Evolutionary conservation across 2,329 filamentous ascomycete genomes (phyloP), one percentile per base, ranked within the genome.

Genomic region (Leptosphaerulina australis): DNA sequence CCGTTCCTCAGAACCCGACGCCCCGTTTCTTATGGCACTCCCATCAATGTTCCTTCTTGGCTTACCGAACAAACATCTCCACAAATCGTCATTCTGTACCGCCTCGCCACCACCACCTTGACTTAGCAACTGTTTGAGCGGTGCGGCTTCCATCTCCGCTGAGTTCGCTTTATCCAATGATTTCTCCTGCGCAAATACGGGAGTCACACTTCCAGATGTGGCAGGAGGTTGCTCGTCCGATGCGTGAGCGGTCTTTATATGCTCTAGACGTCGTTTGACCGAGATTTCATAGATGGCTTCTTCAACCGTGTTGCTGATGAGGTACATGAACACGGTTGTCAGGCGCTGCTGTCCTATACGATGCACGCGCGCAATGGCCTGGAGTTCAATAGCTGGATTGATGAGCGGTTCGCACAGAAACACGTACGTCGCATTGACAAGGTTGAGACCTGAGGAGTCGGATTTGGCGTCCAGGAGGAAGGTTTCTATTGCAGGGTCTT

Each of bases 251-350:
- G 73, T 77, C 2, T 79, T 81, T 69, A 97, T 88, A 66, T 97
- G 91, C 47, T 87, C 84, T 61, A 96, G 77, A 3, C 93, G 85
- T 21, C 91, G 82, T 52, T 82, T 80, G 1, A 96, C 90, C 0
- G 90, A 94, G 25, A 97, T 82, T 51, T 92, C 85, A 74, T 97
- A 91, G 55, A 97, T 95, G 1, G 88, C 88, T 74, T 96, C 88
- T 68, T 99, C 94, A 0, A 97, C 90, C 0, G 93, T 96, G 41
- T 88, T 90, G 12, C 88, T 85, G n/a, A 97, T 83, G 2, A 97
- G 81, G 69, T 97, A 97, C 72, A 97, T 88, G 88, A 92, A 97
- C 1, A 97, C 91, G 0, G 90, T 96, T 0, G 94, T 99, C 58
- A 89, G 82, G 41, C 89, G 85, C 56, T 87, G 81, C 73, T 97